A percentile compares a stretch with the other conserved stretches of the same genome.
Conservation (phyloP, 2,329 filamentous ascomycete species). For the Chalaropsis ovoidea region DNA sequence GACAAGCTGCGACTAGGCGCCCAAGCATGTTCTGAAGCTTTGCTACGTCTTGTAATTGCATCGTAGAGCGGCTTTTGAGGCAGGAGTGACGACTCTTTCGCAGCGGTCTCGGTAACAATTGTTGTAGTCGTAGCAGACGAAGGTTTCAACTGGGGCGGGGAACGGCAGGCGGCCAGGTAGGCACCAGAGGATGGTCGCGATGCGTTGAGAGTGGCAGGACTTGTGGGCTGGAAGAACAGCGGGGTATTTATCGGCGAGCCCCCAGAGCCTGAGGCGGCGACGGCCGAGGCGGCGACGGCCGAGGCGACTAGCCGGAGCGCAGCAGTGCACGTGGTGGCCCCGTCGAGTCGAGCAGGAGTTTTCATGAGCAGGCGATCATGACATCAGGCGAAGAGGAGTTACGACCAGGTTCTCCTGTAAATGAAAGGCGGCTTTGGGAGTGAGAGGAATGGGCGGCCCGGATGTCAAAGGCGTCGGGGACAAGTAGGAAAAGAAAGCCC, state of each 20-base stretch:
- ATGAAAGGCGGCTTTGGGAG: not conserved
- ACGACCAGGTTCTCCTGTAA: not conserved
- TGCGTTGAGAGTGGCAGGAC: not conserved
- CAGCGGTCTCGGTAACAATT: no score
- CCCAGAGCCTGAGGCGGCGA: constrained; percentile 4
- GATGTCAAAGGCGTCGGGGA: not conserved
- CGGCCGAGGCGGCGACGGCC: constrained; percentile 10
- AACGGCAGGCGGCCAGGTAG: not conserved
- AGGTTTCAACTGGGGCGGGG: not conserved
- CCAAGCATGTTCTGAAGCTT: not conserved
- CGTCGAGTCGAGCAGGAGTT: constrained; percentile 49
- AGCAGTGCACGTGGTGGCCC: constrained; percentile 47
- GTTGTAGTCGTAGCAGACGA: not conserved
- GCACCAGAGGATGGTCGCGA: not conserved
- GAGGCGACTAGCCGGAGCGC: constrained; percentile 38
- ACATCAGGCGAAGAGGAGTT: constrained; percentile 2
- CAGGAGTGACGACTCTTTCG: not conserved
- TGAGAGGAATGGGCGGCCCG: not conserved
- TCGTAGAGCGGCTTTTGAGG: not conserved
- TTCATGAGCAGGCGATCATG: constrained; percentile 42
- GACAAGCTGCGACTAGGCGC: constrained; percentile 5
- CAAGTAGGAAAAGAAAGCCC: not conserved
- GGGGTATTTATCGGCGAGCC: not conserved
- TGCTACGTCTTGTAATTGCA: not conserved
- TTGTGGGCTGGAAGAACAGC: not conserved